These are phyloP conservation scores for Penicillium bovifimosum DNA, from an alignment of 495 filamentous ascomycete genomes.

Conservation along the genomic window DNA sequence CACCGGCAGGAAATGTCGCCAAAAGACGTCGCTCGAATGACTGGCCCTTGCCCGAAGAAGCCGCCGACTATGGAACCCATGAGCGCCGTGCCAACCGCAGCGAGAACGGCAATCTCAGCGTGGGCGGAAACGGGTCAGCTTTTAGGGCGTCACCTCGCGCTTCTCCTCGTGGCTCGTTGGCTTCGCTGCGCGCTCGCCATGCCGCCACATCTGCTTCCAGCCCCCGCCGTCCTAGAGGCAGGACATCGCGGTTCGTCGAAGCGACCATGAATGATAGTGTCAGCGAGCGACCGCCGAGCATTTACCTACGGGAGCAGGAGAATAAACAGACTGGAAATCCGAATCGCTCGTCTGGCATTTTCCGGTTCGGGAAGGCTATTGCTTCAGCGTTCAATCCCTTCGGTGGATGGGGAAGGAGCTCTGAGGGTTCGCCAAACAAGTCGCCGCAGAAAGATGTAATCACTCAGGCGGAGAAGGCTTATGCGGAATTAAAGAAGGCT, in stretches of 20 bases:
- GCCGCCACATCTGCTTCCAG: conserved; percentile 16
- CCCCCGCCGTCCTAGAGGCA: conserved; percentile 22
- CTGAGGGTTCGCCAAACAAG: conserved; percentile 21
- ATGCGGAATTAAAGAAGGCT: conserved; percentile 55
- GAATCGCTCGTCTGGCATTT: conserved; percentile 45
- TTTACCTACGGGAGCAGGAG: conserved; percentile 47
- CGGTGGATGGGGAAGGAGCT: conserved; percentile 38
- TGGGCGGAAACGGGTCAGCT: neutral
- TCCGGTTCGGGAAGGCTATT: conserved; percentile 55
- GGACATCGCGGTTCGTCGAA: conserved; percentile 62
- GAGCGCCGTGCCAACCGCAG: conserved; percentile 10
- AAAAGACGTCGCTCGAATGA: conserved; percentile 46
- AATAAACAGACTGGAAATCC: conserved; percentile 9
- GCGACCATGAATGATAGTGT: conserved; percentile 72
- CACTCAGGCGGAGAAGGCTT: conserved; percentile 49
- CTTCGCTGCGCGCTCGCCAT: conserved; percentile 18
- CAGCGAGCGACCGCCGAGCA: conserved; percentile 60
- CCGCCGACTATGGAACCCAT: conserved; percentile 19
- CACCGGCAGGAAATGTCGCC: conserved; percentile 27
- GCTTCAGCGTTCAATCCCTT: conserved; percentile 51
- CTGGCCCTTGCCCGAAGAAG: conserved; percentile 42
- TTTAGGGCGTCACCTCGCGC: conserved; percentile 28
- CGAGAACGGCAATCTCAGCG: conserved; percentile 4
- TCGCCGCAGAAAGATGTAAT: conserved; percentile 36
- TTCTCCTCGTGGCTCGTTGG: conserved; percentile 18